Base-by-base conservation (phyloP, 1,284 basidiomycete genomes). In the Tilletia horrida region DNA sequence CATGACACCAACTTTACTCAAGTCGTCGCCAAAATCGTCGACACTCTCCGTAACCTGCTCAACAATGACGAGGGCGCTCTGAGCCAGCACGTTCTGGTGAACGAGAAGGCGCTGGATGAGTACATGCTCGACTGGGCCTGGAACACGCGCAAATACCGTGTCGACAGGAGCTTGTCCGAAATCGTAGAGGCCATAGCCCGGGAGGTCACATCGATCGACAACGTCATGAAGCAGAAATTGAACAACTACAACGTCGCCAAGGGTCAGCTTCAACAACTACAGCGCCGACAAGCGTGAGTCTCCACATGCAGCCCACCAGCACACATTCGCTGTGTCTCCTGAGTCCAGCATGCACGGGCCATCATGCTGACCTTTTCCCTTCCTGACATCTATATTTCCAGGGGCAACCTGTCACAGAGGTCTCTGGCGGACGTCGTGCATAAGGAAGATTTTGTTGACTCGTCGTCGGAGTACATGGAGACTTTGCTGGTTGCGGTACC, bases 161-260 rank as follows among this genome's bases (percentile, higher is more conserved):
- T 88, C 16, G 90, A 93, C 78, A 87, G 89, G 75, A 87, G 89
- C 71, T 84, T 95, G 63, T 84, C 86, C 59, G 93, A 96, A 62
- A 88, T 93, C 73, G 86, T 92, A 29, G 93, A 93, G 72, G 42
- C 57, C 55, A 31, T 31, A 21, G 43, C 64, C 68, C 16, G 44
- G 63, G 83, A 83, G 67, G 73, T 83, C 52, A 72, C 69, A 14
- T 76, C 77, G 25, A 80, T 84, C 71, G 84, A 84, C 67, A 82
- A 81, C 64, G 82, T 83, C 6, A 83, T 84, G 76, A 82, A 83
- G 85, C 86, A 88, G 68, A 97, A 97, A 83, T 84, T 94, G 42
- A 91, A 89, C 77, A 89, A 88, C 77, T 99, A 99, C 84, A 95
- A 94, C 79, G 85, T 95, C 23, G 91, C 93, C 65, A 99, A 98